phyloP scores from a whole-genome alignment of 352 stramenopile species.

The Phytophthora citrophthora region DNA sequence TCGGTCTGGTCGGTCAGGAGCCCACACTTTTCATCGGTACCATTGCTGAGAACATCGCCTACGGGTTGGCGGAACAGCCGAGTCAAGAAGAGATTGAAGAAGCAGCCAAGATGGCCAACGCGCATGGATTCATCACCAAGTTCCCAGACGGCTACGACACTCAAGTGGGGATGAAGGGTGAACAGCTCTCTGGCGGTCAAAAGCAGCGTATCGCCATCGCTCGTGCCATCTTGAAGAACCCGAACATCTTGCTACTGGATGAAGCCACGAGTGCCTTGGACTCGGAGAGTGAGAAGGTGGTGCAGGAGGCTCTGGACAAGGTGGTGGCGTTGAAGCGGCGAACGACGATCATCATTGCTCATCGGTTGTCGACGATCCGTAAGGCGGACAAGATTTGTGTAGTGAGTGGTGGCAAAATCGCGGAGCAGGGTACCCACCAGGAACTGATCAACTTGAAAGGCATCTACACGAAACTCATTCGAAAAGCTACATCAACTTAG shows the following conservation, averaged over 20 bases:
- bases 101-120: constrained; percentile 92
- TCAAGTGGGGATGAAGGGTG: constrained; percentile 93
- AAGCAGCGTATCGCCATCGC: constrained; percentile 93
- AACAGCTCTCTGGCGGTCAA: constrained; percentile 77
- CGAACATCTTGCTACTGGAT: constrained; percentile 90
- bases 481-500: too few relatives aligned
- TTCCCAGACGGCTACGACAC: constrained; percentile 94
- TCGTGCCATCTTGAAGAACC: constrained; percentile 89
- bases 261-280: constrained; percentile 92
- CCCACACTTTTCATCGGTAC: constrained; percentile 68
- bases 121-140: constrained; percentile 90
- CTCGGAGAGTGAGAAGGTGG: constrained; percentile 78
- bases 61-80: constrained; percentile 43
- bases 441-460: constrained; percentile 61
- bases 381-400: constrained; percentile 77
- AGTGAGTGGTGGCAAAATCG: constrained; percentile 89
- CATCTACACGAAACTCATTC: constrained; percentile 36
- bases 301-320: constrained; percentile 82
- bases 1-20: constrained; percentile 68
- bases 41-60: constrained; percentile 67
- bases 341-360: constrained; percentile 94
- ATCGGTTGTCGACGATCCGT: constrained; percentile 93
- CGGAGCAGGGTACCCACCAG: constrained; percentile 92
- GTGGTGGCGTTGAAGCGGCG: constrained; percentile 55
- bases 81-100: constrained; percentile 72